phyloP scores from a whole-genome alignment of 768 basidiomycete species.

The Saitozyma podzolica region DNA sequence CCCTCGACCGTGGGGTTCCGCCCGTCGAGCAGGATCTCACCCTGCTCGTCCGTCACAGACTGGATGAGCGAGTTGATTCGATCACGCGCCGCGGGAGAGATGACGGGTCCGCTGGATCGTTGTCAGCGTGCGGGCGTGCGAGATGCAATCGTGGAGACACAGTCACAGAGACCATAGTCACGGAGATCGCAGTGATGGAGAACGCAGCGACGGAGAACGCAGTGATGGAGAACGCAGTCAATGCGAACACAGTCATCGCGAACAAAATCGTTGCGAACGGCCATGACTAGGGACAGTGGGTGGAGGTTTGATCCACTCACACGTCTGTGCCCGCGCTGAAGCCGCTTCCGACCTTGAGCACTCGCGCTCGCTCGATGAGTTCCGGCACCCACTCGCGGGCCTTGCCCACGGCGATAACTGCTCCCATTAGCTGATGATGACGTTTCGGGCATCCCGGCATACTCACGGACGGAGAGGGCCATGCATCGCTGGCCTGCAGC shows the following conservation, averaged over 20 bases:
- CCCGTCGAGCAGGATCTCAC: slow-evolving; percentile 80
- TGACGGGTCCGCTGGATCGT: slow-evolving; percentile 54
- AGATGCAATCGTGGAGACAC: not conserved
- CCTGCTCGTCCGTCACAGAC: slow-evolving; percentile 64
- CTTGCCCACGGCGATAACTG: slow-evolving; percentile 69
- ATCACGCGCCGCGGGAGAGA: slow-evolving; percentile 70
- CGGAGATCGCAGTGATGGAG: not conserved
- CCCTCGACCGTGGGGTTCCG: slow-evolving; percentile 65
- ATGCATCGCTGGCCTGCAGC: slow-evolving; percentile 90
- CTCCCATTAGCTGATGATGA: not conserved
- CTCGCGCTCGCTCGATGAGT: slow-evolving; percentile 71
- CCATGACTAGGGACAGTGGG: not conserved
- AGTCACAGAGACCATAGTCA: not conserved
- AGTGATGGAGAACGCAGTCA: slow-evolving; percentile 50
- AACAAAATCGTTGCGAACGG: not conserved
- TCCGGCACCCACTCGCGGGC: slow-evolving; percentile 75
- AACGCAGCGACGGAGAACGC: not conserved
- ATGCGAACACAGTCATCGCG: not conserved
- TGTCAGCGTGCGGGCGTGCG: not conserved
- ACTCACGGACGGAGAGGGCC: slow-evolving; percentile 82
- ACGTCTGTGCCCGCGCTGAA: slow-evolving; percentile 80
- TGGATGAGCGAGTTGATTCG: slow-evolving; percentile 73
- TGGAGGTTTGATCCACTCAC: slow-evolving; percentile 55
- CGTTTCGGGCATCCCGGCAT: not conserved
- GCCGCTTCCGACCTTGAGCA: slow-evolving; percentile 77